A percentile compares a stretch with the other conserved stretches of the same genome.
phyloP scores from a whole-genome alignment of 2,329 filamentous ascomycete species.

The Penicillium fuscoglaucum region DNA sequence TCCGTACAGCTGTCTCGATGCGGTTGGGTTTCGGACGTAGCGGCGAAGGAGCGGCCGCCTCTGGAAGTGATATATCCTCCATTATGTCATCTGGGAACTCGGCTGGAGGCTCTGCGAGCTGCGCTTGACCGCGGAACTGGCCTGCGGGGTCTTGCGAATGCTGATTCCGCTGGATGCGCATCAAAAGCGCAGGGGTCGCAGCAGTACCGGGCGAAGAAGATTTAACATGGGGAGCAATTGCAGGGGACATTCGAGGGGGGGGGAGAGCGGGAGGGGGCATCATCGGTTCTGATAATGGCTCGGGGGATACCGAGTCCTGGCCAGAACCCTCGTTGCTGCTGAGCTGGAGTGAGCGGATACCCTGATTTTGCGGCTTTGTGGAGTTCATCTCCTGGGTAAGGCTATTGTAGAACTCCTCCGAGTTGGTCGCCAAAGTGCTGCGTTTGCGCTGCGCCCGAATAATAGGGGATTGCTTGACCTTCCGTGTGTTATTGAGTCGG shows the following conservation, averaged over 20 bases:
- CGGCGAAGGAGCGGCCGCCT: slow-evolving; percentile 59
- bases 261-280: slow-evolving; percentile 53
- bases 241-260: slow-evolving; percentile 43
- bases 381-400: slow-evolving; percentile 39
- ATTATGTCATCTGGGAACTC: slow-evolving; percentile 57
- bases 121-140: slow-evolving; percentile 37
- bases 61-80: slow-evolving; percentile 70
- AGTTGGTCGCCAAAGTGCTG: slow-evolving; percentile 35
- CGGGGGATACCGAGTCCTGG: slow-evolving; percentile 52
- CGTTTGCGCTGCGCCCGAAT: slow-evolving; percentile 45
- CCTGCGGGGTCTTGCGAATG: slow-evolving; percentile 41
- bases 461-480: slow-evolving; percentile 47
- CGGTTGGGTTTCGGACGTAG: slow-evolving; percentile 49
- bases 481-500: slow-evolving; percentile 36
- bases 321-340: slow-evolving; percentile 48
- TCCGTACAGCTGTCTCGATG: slow-evolving; percentile 50
- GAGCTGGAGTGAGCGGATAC: slow-evolving; percentile 33
- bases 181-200: slow-evolving; percentile 83
- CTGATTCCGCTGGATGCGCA: slow-evolving; percentile 65
- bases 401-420: slow-evolving; percentile 37
- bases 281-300: slow-evolving; percentile 51
- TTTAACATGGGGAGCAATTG: slow-evolving; percentile 36
- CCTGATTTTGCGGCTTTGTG: slow-evolving; percentile 28
- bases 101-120: slow-evolving; percentile 36
- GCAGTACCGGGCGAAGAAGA: slow-evolving; percentile 52